Conservation (phyloP, 805 yeast species). For the Candida pseudofarinosa region DNA sequence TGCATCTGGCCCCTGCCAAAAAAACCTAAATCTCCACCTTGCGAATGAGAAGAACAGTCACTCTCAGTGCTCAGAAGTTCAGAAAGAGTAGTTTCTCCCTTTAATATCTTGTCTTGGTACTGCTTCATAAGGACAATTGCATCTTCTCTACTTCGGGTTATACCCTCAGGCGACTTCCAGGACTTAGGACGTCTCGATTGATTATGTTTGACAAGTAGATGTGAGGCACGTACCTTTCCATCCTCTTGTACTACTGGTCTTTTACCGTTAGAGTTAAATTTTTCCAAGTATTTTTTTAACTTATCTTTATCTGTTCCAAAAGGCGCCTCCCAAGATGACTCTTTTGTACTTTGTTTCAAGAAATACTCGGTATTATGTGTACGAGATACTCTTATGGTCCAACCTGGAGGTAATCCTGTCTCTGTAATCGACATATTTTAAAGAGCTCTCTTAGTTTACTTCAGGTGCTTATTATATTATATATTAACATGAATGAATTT, state of each 20-base stretch:
- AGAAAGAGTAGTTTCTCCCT: constrained; percentile 62
- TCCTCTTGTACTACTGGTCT: constrained; percentile 43
- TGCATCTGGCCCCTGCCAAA: constrained; percentile 94
- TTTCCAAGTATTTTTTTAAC: constrained; percentile 54
- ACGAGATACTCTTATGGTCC: constrained; percentile 77
- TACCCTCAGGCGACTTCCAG: constrained; percentile 72
- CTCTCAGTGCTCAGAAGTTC: constrained; percentile 79
- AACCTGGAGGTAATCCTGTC: constrained; percentile 81
- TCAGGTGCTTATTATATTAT: too few species aligned
- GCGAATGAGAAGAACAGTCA: constrained; percentile 82
- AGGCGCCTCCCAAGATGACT: constrained; percentile 91
- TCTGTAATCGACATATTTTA: constrained; percentile 10
- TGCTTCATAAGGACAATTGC: constrained; percentile 62
- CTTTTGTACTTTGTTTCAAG: constrained; percentile 62
- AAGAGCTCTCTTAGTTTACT: too few species aligned
- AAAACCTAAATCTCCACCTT: constrained; percentile 89
- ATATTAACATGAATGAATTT: neutral
- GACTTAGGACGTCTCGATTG: constrained; percentile 88
- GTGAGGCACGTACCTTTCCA: constrained; percentile 73
- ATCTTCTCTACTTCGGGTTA: constrained; percentile 79
- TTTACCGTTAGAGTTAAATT: constrained; percentile 28
- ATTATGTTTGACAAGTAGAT: constrained; percentile 75
- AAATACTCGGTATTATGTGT: constrained; percentile 84
- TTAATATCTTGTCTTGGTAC: constrained; percentile 53
- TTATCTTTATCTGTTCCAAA: constrained; percentile 65